Conservation (phyloP, 192 early-diverging fungal species). For the Coemansia pectinata region DNA sequence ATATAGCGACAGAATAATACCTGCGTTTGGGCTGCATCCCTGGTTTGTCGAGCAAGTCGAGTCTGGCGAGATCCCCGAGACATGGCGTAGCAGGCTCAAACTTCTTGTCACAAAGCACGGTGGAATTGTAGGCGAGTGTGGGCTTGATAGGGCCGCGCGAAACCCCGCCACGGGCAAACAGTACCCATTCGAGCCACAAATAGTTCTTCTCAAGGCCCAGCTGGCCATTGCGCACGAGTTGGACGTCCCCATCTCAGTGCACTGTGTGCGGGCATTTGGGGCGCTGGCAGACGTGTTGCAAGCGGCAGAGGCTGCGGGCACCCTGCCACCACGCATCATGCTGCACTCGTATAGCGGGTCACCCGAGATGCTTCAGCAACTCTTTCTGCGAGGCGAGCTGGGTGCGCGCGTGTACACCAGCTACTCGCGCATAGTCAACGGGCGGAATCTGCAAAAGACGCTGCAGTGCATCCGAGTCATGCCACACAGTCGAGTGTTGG, state of each 20-base stretch:
- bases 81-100: slow-evolving; percentile 32
- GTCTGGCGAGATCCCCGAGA: slow-evolving; percentile 27
- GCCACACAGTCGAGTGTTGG: slow-evolving; percentile 74
- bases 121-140: slow-evolving; percentile 50
- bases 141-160: slow-evolving; percentile 50
- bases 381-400: slow-evolving; percentile 33
- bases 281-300: slow-evolving; percentile 50
- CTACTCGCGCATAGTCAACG: slow-evolving; percentile 79
- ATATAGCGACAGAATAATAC: slow-evolving; percentile 15
- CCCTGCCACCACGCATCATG: slow-evolving; percentile 70
- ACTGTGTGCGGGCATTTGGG: slow-evolving; percentile 79
- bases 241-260: slow-evolving; percentile 66
- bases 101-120: slow-evolving; percentile 20
- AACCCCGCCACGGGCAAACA: slow-evolving; percentile 20
- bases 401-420: slow-evolving; percentile 68
- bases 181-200: slow-evolving; percentile 44
- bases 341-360: slow-evolving; percentile 87
- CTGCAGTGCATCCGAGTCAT: slow-evolving; percentile 65
- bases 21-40: slow-evolving; percentile 54
- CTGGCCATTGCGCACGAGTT: slow-evolving; percentile 68
- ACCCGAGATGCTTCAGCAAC: slow-evolving; percentile 62
- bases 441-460: slow-evolving; percentile 48
- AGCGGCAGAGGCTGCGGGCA: slow-evolving; percentile 17
- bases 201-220: slow-evolving; percentile 63
- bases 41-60: slow-evolving; percentile 48